Evolutionary conservation across 805 yeast genomes (phyloP).

Genomic region (Debaryomyces hansenii): DNA sequence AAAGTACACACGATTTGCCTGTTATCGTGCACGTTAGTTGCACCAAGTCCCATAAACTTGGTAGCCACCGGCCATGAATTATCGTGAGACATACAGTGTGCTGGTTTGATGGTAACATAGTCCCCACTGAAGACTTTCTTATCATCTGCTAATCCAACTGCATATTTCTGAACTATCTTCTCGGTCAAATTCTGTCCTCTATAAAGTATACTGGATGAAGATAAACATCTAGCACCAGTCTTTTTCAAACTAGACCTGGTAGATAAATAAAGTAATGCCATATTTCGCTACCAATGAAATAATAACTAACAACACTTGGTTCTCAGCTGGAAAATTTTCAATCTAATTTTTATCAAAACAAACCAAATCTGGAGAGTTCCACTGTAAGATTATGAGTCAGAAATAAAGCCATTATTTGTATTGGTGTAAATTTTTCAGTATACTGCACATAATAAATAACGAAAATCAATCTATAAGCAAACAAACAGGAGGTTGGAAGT

Average conservation of each 20-base stretch:
- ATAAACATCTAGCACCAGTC: constrained; percentile 15
- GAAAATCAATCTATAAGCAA: background rate
- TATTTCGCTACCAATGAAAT: background rate
- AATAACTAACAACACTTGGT: too few species aligned
- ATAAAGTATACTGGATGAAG: constrained; percentile 14
- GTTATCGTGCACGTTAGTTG: constrained; percentile 75
- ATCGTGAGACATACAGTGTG: constrained; percentile 99
- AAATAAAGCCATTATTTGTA: background rate
- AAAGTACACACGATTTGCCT: constrained; percentile 93
- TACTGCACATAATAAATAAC: background rate
- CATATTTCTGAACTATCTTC: constrained; percentile 90
- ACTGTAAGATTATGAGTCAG: constrained; percentile 3
- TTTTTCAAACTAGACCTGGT: background rate
- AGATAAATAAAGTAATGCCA: background rate
- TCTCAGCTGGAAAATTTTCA: background rate
- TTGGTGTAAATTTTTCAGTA: background rate
- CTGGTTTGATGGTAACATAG: constrained; percentile 91
- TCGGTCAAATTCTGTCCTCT: constrained; percentile 87
- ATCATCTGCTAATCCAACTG: constrained; percentile 77
- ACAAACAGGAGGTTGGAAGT: too few species aligned
- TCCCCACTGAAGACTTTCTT: constrained; percentile 87
- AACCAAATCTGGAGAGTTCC: constrained; percentile 3
- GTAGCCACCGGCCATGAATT: constrained; percentile 99
- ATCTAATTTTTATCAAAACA: background rate
- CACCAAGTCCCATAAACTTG: constrained; percentile 94